Percentiles rank a stretch among this genome's conserved stretches.
Conservation (phyloP, 345 rosid genomes). For the Hirschfeldia incana region DNA sequence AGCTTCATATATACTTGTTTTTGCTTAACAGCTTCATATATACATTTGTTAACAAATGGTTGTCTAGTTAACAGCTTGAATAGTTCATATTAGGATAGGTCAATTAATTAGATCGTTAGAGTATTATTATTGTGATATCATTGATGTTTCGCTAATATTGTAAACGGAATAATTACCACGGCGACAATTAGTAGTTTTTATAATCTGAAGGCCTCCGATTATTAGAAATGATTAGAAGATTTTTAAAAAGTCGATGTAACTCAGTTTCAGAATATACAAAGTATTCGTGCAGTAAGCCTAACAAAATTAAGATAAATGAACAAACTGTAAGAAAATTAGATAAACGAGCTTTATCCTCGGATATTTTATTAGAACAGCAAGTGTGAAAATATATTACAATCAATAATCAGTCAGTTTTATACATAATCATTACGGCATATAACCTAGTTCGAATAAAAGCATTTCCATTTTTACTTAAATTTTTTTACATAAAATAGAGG, state of each 20-base stretch:
- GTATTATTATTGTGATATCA: too few species aligned
- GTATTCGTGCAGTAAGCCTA: background rate
- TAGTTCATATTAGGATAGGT: background rate
- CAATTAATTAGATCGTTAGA: too few species aligned
- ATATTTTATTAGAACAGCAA: background rate
- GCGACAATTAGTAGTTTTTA: too few species aligned
- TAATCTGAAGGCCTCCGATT: too few species aligned
- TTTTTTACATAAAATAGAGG: too few species aligned
- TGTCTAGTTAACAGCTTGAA: background rate
- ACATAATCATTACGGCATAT: background rate
- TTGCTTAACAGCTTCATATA: background rate
- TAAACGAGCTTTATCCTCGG: background rate
- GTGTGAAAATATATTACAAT: background rate
- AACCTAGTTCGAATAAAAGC: background rate
- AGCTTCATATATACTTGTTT: background rate
- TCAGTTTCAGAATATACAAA: background rate
- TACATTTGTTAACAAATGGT: background rate
- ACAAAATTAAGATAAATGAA: background rate
- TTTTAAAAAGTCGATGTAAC: background rate
- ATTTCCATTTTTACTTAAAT: too few species aligned
- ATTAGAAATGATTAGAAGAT: background rate
- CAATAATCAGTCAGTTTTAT: background rate
- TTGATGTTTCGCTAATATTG: too few species aligned
- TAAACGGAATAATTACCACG: too few species aligned
- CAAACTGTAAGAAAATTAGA: background rate